A percentile compares a stretch with the other conserved stretches of the same genome.
Evolutionary conservation across 208 protist genomes (phyloP).

Genomic region (Acanthamoeba castellanii): DNA sequence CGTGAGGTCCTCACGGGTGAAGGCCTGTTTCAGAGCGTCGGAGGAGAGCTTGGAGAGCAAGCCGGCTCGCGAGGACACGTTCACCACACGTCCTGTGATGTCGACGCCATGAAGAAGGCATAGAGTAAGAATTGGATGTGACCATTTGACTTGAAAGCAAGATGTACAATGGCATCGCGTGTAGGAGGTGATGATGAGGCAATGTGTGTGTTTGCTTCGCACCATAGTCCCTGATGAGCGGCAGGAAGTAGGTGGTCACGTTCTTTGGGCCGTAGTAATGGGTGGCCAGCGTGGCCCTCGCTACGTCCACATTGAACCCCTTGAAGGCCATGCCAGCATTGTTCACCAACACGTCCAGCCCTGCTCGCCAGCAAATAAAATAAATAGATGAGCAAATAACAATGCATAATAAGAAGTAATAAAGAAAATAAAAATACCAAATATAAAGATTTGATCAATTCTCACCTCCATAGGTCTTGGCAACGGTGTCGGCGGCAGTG

Average conservation of each 20-base stretch:
- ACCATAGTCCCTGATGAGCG: background rate
- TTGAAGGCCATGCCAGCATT: slow-evolving; percentile 61
- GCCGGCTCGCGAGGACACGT: background rate
- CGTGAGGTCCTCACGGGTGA: background rate
- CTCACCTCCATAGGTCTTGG: background rate
- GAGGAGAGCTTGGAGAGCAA: background rate
- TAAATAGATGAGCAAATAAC: too few relatives aligned
- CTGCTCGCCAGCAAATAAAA: background rate
- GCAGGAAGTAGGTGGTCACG: background rate
- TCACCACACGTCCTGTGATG: background rate
- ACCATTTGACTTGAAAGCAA: too few relatives aligned
- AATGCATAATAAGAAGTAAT: too few relatives aligned
- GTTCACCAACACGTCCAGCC: slow-evolving; percentile 64
- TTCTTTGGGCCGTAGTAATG: slow-evolving; percentile 11
- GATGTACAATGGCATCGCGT: too few relatives aligned
- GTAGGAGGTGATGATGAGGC: too few relatives aligned
- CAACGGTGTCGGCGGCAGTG: background rate
- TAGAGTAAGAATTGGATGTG: too few relatives aligned
- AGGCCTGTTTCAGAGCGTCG: background rate
- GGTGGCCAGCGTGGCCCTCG: slow-evolving; percentile 33
- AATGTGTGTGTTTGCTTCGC: too few relatives aligned
- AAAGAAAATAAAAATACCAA: too few relatives aligned
- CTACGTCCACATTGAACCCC: background rate
- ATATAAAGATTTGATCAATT: background rate
- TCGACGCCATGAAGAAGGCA: too few relatives aligned